Evolutionary conservation across 2,329 filamentous ascomycete species (phyloP).

Genomic region (Leptosphaerulina australis): DNA sequence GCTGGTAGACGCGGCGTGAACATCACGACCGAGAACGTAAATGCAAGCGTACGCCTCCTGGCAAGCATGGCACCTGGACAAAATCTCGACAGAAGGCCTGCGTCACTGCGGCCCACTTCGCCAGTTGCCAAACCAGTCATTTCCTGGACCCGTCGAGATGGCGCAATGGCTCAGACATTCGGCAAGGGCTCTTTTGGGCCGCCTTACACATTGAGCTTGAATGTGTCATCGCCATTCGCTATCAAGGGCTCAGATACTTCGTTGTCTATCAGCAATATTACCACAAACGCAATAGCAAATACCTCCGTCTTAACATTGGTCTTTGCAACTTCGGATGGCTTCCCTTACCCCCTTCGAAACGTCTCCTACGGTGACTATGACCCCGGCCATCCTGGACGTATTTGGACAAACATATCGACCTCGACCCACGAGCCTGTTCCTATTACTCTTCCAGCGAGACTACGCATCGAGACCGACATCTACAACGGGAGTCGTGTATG

Average conservation of each 20-base stretch:
- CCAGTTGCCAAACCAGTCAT: conserved; percentile 31
- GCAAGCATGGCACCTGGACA: conserved; percentile 51
- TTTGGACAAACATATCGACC: conserved; percentile 57
- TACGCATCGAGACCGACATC: conserved; percentile 55
- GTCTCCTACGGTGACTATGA: conserved; percentile 56
- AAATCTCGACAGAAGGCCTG: conserved; percentile 51
- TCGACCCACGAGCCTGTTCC: conserved; percentile 54
- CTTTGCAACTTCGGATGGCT: conserved; percentile 50
- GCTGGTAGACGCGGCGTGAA: conserved; percentile 46
- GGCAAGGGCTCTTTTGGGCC: conserved; percentile 53
- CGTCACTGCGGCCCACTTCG: conserved; percentile 4
- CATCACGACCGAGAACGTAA: conserved; percentile 35
- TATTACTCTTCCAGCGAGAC: conserved; percentile 41
- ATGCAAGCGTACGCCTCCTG: conserved; percentile 46
- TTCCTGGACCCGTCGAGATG: conserved; percentile 38
- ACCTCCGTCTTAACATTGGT: conserved; percentile 36
- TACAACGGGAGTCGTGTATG: conserved; percentile 58
- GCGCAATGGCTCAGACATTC: conserved; percentile 24
- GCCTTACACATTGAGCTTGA: conserved; percentile 53
- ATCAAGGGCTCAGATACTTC: conserved; percentile 54
- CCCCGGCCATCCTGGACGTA: conserved; percentile 56
- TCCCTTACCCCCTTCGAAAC: conserved; percentile 57
- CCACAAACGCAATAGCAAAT: conserved; percentile 24
- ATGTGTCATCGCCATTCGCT: conserved; percentile 51
- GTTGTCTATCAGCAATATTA: conserved; percentile 44